Evolutionary conservation across 106 monocot species (phyloP).

Genomic region (Platanthera guangdongensis): DNA sequence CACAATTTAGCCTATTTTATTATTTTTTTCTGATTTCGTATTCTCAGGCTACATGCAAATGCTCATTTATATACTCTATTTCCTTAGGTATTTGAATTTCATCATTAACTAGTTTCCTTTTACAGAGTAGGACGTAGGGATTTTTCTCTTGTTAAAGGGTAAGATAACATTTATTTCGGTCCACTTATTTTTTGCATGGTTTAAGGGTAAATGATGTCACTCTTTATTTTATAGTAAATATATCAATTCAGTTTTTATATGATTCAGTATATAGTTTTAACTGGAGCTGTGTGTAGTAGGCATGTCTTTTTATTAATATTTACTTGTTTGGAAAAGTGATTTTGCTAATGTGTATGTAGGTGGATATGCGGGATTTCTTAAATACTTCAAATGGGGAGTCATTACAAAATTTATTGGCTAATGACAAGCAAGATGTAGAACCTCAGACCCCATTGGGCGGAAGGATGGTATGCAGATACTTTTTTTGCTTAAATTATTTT

Average conservation of each 20-base stretch:
- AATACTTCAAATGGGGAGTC: constrained; percentile 67
- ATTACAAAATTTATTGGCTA: constrained; percentile 35
- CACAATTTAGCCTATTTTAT: not conserved
- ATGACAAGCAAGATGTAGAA: constrained; percentile 36
- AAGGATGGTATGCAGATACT: constrained; percentile 47
- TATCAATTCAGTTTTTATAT: not conserved
- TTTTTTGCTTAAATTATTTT: not conserved
- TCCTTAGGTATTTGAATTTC: no score
- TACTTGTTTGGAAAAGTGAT: not conserved
- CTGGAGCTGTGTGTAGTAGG: not conserved
- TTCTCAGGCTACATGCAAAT: not conserved
- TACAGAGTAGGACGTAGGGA: not conserved
- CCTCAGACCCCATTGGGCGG: constrained; percentile 78
- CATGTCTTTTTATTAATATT: not conserved
- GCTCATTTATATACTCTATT: no score
- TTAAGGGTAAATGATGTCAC: not conserved
- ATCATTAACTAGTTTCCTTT: no score
- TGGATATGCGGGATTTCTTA: constrained; percentile 88
- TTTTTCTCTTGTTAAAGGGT: not conserved
- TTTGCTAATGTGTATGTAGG: constrained; percentile 18
- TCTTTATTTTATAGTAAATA: not conserved
- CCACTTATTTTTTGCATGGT: not conserved
- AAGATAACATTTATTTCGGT: not conserved
- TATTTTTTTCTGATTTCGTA: not conserved
- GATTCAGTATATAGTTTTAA: not conserved